Conservation (phyloP, 805 yeast species). For the Metschnikowia bowlesiae region DNA sequence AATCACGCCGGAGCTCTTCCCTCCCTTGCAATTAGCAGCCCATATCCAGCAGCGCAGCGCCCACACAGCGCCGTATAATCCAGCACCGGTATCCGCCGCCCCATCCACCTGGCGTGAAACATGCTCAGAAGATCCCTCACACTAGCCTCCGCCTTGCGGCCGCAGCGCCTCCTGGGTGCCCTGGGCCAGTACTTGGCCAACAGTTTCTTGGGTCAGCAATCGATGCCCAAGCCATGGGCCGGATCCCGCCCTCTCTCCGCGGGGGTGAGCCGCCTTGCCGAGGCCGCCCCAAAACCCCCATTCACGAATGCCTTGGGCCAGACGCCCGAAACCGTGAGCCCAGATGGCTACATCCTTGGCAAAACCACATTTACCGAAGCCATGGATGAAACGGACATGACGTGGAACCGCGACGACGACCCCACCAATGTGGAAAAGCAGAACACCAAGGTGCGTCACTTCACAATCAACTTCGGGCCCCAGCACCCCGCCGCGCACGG, state of each 20-base stretch:
- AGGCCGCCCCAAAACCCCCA: slow-evolving; percentile 22
- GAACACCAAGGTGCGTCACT: slow-evolving; percentile 67
- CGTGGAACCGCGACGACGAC: slow-evolving; percentile 41
- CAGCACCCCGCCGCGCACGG: slow-evolving; percentile 97
- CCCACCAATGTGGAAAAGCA: slow-evolving; percentile 40
- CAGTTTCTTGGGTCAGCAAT: background rate
- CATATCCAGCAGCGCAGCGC: no score
- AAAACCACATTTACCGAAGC: slow-evolving; percentile 43
- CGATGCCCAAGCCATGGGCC: background rate
- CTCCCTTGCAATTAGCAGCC: background rate
- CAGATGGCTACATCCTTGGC: slow-evolving; percentile 30
- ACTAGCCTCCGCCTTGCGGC: background rate
- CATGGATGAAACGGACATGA: slow-evolving; percentile 43
- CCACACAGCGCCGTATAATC: no score
- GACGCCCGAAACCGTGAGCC: slow-evolving; percentile 32
- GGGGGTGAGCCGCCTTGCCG: slow-evolving; percentile 15
- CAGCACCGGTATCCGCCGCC: no score
- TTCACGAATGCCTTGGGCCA: slow-evolving; percentile 36
- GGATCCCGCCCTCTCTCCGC: slow-evolving; percentile 16
- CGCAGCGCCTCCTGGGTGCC: background rate
- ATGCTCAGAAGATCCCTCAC: slow-evolving; percentile 12
- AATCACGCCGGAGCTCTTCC: background rate
- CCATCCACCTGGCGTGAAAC: background rate
- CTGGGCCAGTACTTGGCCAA: background rate
- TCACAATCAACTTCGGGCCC: slow-evolving; percentile 88